A percentile compares a stretch with the other conserved stretches of the same genome.
Conservation (phyloP, 192 early-diverging fungal genomes). For the Pilaira anomala region DNA sequence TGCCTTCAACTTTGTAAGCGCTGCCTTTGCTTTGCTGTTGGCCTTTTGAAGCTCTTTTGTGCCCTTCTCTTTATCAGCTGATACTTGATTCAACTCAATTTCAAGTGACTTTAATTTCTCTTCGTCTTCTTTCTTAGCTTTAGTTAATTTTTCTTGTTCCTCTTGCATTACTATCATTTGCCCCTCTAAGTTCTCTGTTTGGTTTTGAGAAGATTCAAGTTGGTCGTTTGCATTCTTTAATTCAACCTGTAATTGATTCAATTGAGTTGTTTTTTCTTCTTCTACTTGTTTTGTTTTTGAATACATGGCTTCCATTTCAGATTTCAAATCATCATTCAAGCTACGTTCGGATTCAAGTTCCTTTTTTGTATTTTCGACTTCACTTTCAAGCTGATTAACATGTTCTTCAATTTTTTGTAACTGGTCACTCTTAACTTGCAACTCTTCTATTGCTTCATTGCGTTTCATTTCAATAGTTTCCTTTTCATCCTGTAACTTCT, state of each 20-base stretch:
- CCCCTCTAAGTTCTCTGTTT: too few relatives aligned
- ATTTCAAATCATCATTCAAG: not conserved
- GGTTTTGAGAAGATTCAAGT: not conserved
- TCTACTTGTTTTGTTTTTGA: not conserved
- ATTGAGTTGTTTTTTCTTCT: not conserved
- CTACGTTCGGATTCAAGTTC: constrained; percentile 4
- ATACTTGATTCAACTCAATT: too few relatives aligned
- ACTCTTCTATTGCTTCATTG: not conserved
- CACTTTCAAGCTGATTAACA: not conserved
- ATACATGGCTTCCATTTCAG: not conserved
- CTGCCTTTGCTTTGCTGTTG: too few relatives aligned
- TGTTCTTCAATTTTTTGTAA: not conserved
- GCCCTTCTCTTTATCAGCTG: too few relatives aligned
- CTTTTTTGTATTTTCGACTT: not conserved
- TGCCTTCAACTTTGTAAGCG: too few relatives aligned
- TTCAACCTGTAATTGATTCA: not conserved
- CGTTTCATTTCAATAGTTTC: not conserved
- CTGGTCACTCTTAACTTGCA: not conserved
- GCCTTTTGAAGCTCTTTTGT: too few relatives aligned
- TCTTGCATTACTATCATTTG: too few relatives aligned
- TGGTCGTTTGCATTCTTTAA: not conserved
- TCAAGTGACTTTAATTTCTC: too few relatives aligned
- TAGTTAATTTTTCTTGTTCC: too few relatives aligned
- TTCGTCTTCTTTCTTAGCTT: too few relatives aligned
- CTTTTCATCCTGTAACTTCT: not conserved